These are phyloP conservation scores for Catunica adiposa DNA, from an alignment of 2,329 filamentous ascomycete species.

Conservation along the genomic window DNA sequence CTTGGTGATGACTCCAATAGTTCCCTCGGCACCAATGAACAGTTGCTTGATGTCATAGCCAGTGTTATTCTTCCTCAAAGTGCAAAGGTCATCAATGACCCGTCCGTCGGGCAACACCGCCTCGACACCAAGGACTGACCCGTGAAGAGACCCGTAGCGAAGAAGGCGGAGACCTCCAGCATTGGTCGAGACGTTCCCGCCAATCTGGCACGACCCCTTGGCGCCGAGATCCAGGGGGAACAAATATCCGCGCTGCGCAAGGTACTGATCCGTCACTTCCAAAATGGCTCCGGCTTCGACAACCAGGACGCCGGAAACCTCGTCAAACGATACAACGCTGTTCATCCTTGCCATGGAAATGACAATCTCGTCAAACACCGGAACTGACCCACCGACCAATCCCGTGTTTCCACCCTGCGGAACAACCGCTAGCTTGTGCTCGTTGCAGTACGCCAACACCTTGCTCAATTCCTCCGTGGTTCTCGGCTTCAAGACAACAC, in stretches of 20 bases:
- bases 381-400: conserved; percentile 84
- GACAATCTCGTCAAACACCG: conserved; percentile 96
- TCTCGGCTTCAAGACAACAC: conserved; percentile 71
- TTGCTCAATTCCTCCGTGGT: conserved; percentile 78
- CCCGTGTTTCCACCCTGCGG: conserved; percentile 96
- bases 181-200: conserved; percentile 91
- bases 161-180: conserved; percentile 80
- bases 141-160: conserved; percentile 86
- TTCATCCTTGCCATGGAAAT: conserved; percentile 86
- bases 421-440: conserved; percentile 79
- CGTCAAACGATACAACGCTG: conserved; percentile 77
- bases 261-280: conserved; percentile 71
- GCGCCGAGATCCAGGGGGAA: conserved; percentile 96
- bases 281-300: conserved; percentile 83
- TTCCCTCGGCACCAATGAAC: conserved; percentile 91
- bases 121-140: conserved; percentile 80
- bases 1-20: conserved; percentile 83
- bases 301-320: conserved; percentile 78
- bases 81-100: conserved; percentile 74
- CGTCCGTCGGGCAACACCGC: conserved; percentile 88
- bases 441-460: conserved; percentile 88
- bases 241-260: conserved; percentile 69
- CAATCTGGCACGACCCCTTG: conserved; percentile 92
- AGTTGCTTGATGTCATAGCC: conserved; percentile 95
- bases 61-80: conserved; percentile 93